Evolutionary conservation across 1,284 basidiomycete species (phyloP).

Genomic region (Moesziomyces sp.): DNA sequence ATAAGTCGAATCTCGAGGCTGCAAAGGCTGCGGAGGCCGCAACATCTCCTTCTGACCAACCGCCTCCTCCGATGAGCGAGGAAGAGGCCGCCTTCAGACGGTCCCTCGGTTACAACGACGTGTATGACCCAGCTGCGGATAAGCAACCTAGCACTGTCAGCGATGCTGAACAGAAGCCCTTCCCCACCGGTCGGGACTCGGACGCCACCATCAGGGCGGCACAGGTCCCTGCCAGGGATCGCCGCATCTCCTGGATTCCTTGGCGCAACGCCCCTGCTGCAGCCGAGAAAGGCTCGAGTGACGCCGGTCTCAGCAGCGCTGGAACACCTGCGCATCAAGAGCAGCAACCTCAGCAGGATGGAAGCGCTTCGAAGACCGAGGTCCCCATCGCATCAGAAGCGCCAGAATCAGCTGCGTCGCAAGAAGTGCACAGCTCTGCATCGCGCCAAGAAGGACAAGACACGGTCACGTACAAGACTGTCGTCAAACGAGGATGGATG

Average conservation of each 20-base stretch:
- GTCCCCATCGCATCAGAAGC: not conserved
- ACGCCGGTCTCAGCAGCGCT: not conserved
- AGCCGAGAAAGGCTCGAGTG: not conserved
- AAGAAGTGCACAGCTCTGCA: not conserved
- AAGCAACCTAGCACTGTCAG: not conserved
- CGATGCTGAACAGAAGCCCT: not conserved
- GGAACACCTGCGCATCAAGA: not conserved
- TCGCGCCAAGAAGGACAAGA: constrained; percentile 2
- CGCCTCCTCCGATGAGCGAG: constrained; percentile 48
- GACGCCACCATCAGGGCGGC: constrained; percentile 24
- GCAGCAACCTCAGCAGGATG: not conserved
- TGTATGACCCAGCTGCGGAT: constrained; percentile 1
- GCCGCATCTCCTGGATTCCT: constrained; percentile 38
- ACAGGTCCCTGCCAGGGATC: constrained; percentile 10
- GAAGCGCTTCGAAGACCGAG: not conserved
- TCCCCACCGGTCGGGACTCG: constrained; percentile 20
- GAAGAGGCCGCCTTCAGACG: constrained; percentile 48
- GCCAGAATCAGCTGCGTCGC: not conserved
- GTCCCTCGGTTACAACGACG: constrained; percentile 30
- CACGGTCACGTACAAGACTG: constrained; percentile 34
- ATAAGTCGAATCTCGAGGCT: constrained; percentile 1
- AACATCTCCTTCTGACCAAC: not conserved
- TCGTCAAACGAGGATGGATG: constrained; percentile 49
- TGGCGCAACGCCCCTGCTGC: constrained; percentile 33
- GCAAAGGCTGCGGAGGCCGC: not conserved